Evolutionary conservation across 2,329 filamentous ascomycete genomes (phyloP).

Genomic region (Alternaria dauci): DNA sequence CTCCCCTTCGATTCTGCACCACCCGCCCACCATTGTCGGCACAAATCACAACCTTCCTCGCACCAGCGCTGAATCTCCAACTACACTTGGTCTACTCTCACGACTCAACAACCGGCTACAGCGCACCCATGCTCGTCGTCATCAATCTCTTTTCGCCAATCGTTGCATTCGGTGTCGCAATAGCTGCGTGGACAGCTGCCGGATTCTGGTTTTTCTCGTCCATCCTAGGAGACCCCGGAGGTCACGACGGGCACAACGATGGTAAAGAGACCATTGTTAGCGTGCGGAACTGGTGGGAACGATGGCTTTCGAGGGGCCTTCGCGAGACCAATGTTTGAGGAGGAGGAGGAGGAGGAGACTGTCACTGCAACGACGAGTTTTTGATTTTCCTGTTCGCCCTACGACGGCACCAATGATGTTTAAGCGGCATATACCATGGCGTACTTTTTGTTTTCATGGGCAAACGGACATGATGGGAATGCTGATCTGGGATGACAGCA

Average conservation of each 20-base stretch:
- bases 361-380: conserved; percentile 3
- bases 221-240: conserved; percentile 69
- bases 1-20: conserved; percentile 64
- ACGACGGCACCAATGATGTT: conserved; percentile 24
- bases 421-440: conserved; percentile 35
- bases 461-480: conserved; percentile 15
- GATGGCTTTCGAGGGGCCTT: conserved; percentile 59
- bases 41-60: conserved; percentile 62
- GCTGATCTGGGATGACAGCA: conserved; percentile 29
- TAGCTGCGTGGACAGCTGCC: conserved; percentile 67
- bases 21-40: conserved; percentile 57
- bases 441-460: conserved; percentile 15
- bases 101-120: conserved; percentile 49
- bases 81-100: conserved; percentile 58
- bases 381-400: conserved; percentile 7
- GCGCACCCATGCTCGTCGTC: conserved; percentile 57
- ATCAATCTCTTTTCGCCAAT: conserved; percentile 65
- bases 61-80: conserved; percentile 62
- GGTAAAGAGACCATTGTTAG: conserved; percentile 67
- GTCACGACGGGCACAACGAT: conserved; percentile 67
- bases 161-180: conserved; percentile 63
- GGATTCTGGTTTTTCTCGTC: conserved; percentile 69
- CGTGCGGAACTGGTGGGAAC: conserved; percentile 68
- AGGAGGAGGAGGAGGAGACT: neutral
- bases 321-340: conserved; percentile 19